Conservation (phyloP, 75 land plant species). For the Selaginella tamariscina region DNA sequence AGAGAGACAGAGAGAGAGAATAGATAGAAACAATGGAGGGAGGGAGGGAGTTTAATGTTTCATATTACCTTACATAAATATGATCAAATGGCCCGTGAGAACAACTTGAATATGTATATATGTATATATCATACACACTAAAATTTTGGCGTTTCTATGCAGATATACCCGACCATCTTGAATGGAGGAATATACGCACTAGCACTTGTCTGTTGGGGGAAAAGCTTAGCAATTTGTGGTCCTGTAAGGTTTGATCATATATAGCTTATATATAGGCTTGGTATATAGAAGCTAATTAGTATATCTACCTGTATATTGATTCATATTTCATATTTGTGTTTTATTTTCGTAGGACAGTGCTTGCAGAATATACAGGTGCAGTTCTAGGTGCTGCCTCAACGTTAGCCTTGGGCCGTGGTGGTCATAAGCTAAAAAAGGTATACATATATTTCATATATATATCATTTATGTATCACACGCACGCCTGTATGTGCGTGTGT, state of each 20-base stretch:
- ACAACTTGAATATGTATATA: too few relatives aligned
- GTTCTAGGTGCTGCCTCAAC: slow-evolving; percentile 86
- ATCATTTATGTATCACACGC: too few relatives aligned
- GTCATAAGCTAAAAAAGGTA: slow-evolving; percentile 73
- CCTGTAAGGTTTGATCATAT: slow-evolving; percentile 50
- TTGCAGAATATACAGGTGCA: slow-evolving; percentile 94
- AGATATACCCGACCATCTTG: slow-evolving; percentile 75
- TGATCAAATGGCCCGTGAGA: too few relatives aligned
- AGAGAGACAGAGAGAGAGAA: too few relatives aligned
- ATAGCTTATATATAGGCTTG: background rate
- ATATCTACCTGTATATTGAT: background rate
- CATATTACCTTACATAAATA: too few relatives aligned
- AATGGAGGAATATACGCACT: slow-evolving; percentile 85
- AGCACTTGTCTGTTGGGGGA: slow-evolving; percentile 83
- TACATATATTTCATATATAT: too few relatives aligned
- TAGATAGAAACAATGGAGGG: too few relatives aligned
- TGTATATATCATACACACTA: too few relatives aligned
- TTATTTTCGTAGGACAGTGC: slow-evolving; percentile 41
- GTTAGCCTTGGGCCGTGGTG: slow-evolving; percentile 58
- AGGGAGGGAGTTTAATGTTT: too few relatives aligned
- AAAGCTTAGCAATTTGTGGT: slow-evolving; percentile 72
- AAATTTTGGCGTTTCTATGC: too few relatives aligned
- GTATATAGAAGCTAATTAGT: background rate
- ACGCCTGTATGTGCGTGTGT: too few relatives aligned
- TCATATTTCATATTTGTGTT: background rate